Conservation (phyloP, 768 basidiomycete genomes). For the Mycena galopus region DNA sequence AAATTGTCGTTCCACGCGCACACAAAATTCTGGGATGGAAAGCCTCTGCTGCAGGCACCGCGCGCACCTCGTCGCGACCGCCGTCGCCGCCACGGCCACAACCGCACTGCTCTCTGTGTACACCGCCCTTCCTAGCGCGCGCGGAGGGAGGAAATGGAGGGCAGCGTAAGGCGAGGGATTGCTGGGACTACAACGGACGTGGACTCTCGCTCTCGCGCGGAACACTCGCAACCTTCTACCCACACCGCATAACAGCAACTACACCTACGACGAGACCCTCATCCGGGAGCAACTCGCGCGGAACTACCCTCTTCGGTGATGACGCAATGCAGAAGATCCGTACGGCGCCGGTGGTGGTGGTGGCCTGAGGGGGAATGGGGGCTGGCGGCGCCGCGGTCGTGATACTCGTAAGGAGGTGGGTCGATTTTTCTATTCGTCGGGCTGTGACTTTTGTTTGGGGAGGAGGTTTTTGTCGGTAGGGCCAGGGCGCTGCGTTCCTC, state of each 20-base stretch:
- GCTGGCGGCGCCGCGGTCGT: constrained; percentile 96
- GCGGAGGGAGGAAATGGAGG: constrained; percentile 67
- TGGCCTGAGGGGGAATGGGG: constrained; percentile 98
- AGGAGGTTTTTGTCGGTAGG: no score
- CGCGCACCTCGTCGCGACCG: constrained; percentile 74
- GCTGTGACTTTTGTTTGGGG: no score
- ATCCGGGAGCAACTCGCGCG: constrained; percentile 91
- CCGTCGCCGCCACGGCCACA: constrained; percentile 71
- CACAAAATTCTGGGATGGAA: no score
- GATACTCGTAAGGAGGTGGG: constrained; percentile 90
- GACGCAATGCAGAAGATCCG: constrained; percentile 88
- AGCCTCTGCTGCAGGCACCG: constrained; percentile 69
- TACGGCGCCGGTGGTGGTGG: constrained; percentile 81
- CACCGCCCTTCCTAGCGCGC: constrained; percentile 59
- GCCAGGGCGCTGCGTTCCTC: no score
- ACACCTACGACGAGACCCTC: constrained; percentile 80
- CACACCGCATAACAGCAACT: no score
- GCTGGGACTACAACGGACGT: no score
- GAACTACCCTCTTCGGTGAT: constrained; percentile 95
- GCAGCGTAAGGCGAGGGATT: constrained; percentile 57
- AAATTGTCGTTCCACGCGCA: no score
- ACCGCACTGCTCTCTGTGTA: constrained; percentile 75
- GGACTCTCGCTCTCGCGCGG: no score
- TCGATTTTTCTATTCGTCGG: no score
- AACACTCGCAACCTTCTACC: constrained; percentile 5